Conservation (phyloP, 2,329 filamentous ascomycete genomes). For the Huntiella savannae region DNA sequence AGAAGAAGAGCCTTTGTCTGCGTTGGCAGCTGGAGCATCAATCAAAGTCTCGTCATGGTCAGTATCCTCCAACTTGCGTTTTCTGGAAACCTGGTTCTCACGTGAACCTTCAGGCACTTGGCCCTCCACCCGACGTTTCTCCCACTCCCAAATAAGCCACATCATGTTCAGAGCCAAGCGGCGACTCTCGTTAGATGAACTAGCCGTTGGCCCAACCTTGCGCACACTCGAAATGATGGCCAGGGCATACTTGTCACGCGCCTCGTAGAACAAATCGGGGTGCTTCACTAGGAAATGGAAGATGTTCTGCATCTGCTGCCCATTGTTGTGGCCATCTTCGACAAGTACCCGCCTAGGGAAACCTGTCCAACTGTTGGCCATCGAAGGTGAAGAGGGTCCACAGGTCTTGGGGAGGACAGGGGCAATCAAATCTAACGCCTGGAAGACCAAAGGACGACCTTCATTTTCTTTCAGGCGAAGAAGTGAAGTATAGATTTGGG, state of each 20-base stretch:
- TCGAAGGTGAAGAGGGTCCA: slow-evolving; percentile 44
- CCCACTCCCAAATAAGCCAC: slow-evolving; percentile 81
- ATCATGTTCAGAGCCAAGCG: slow-evolving; percentile 83
- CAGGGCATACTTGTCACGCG: slow-evolving; percentile 73
- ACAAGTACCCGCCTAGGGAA: slow-evolving; percentile 78
- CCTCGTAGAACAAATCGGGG: slow-evolving; percentile 85
- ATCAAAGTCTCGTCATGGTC: slow-evolving; percentile 1
- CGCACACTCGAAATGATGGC: slow-evolving; percentile 75
- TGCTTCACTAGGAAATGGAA: slow-evolving; percentile 93
- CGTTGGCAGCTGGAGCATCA: slow-evolving; percentile 2
- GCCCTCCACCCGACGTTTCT: slow-evolving; percentile 59
- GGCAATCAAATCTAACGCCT: slow-evolving; percentile 86
- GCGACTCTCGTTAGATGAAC: slow-evolving; percentile 76
- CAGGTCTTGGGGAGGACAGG: slow-evolving; percentile 80
- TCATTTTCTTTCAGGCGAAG: slow-evolving; percentile 90
- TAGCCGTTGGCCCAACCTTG: slow-evolving; percentile 71
- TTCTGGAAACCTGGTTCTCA: slow-evolving; percentile 51
- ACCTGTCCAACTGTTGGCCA: slow-evolving; percentile 71
- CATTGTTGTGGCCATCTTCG: slow-evolving; percentile 73
- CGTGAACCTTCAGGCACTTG: slow-evolving; percentile 16
- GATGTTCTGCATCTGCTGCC: slow-evolving; percentile 90
- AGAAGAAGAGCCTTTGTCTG: not conserved
- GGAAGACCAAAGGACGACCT: slow-evolving; percentile 75
- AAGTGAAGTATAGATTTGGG: slow-evolving; percentile 83
- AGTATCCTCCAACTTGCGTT: slow-evolving; percentile 57